phyloP scores from a whole-genome alignment of 805 yeast genomes.

The Hanseniaspora lindneri region DNA sequence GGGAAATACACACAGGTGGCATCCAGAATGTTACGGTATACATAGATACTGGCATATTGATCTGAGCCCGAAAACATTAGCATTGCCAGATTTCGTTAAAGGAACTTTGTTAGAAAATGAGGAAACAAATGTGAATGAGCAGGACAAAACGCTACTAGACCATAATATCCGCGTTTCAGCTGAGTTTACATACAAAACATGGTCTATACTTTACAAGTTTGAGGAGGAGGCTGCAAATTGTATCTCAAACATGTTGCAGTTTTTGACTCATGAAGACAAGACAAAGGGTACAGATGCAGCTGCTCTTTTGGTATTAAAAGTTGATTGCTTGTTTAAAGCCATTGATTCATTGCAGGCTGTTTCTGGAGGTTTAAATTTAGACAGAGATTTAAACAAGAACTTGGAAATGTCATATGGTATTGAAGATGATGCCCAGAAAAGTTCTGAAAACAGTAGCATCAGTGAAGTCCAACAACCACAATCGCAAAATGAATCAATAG shows the following conservation, averaged over 20 bases:
- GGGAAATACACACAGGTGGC: constrained; percentile 93
- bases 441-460: constrained; percentile 6
- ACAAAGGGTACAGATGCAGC: constrained; percentile 56
- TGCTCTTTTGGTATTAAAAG: constrained; percentile 56
- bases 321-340: constrained; percentile 67
- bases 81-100: constrained; percentile 27
- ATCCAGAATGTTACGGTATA: constrained; percentile 97
- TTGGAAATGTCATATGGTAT: constrained; percentile 20
- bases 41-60: constrained; percentile 92
- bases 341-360: constrained; percentile 40
- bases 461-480: constrained; percentile 13
- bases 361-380: constrained; percentile 8
- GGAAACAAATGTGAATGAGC: too few species aligned
- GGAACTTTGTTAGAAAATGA: too few species aligned
- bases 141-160: too few species aligned
- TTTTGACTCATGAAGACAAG: constrained; percentile 64
- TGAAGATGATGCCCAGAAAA: constrained; percentile 17
- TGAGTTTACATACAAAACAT: constrained; percentile 47
- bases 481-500: constrained; percentile 6
- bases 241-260: constrained; percentile 81
- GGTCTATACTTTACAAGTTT: constrained; percentile 77
- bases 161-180: constrained; percentile 56
- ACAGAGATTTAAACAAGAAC: constrained; percentile 8
- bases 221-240: constrained; percentile 85
- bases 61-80: constrained; percentile 52